Evolutionary conservation across 2,329 filamentous ascomycete genomes (phyloP).

Genomic region (Knoxdaviesia proteae): DNA sequence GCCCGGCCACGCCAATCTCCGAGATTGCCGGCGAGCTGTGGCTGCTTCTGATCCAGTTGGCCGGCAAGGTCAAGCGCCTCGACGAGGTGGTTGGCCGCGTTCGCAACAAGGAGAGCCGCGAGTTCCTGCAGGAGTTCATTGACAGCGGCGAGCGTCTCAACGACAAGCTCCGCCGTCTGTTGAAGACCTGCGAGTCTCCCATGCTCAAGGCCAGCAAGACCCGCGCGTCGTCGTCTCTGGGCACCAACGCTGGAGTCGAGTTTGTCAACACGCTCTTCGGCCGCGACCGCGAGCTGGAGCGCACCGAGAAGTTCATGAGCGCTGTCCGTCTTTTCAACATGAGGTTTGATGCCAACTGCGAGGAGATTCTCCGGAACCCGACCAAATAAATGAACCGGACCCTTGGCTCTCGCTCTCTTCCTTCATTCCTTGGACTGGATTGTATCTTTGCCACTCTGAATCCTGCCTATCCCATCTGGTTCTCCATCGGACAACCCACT

Average conservation of each 20-base stretch:
- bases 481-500: too few relatives aligned
- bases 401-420: too few relatives aligned
- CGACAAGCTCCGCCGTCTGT: conserved; percentile 62
- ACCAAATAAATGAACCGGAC: conserved; percentile 20
- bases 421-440: too few relatives aligned
- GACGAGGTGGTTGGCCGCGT: conserved; percentile 60
- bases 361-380: conserved; percentile 55
- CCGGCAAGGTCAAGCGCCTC: conserved; percentile 80
- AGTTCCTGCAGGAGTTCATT: conserved; percentile 79
- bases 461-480: too few relatives aligned
- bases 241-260: conserved; percentile 79
- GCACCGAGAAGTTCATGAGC: conserved; percentile 85
- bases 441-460: too few relatives aligned
- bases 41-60: conserved; percentile 82
- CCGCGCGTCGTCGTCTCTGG: conserved; percentile 46
- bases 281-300: conserved; percentile 69
- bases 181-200: conserved; percentile 80
- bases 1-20: conserved; percentile 60
- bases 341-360: conserved; percentile 89
- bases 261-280: conserved; percentile 95
- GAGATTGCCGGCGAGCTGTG: conserved; percentile 89
- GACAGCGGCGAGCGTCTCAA: conserved; percentile 73
- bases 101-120: conserved; percentile 48
- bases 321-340: conserved; percentile 74
- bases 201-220: conserved; percentile 86